These are phyloP conservation scores for Mortierella sp. DNA, from an alignment of 371 early-diverging fungal genomes.

Conservation along the genomic window DNA sequence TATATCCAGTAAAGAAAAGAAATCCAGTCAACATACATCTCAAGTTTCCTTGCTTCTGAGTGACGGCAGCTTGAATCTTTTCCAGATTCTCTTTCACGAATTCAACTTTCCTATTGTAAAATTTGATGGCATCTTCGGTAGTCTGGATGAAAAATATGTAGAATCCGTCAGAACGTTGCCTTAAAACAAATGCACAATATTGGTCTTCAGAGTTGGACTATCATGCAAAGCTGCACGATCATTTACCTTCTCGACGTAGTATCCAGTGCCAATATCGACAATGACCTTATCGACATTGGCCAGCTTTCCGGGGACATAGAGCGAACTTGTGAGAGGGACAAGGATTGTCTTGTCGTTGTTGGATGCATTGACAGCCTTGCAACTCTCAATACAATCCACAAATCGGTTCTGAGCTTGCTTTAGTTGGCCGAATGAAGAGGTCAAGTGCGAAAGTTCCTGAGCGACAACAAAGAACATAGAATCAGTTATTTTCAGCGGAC, in stretches of 20 bases:
- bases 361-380: slow-evolving; percentile 55
- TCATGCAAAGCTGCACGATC: no score
- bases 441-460: slow-evolving; percentile 89
- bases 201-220: no score
- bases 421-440: slow-evolving; percentile 85
- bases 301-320: slow-evolving; percentile 94
- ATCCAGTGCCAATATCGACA: slow-evolving; percentile 97
- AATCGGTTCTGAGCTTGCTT: slow-evolving; percentile 91
- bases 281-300: slow-evolving; percentile 86
- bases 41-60: slow-evolving; percentile 79
- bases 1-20: not conserved
- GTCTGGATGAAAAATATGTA: slow-evolving; percentile 60
- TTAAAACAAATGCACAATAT: not conserved
- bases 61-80: slow-evolving; percentile 81
- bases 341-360: slow-evolving; percentile 77
- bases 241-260: slow-evolving; percentile 91
- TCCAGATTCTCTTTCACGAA: slow-evolving; percentile 81
- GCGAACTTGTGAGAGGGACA: slow-evolving; percentile 82
- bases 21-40: slow-evolving; percentile 64
- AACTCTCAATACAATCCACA: slow-evolving; percentile 81
- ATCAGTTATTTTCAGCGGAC: not conserved
- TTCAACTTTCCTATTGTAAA: slow-evolving; percentile 81
- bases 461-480: not conserved
- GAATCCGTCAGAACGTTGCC: not conserved
- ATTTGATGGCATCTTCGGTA: slow-evolving; percentile 78